Evolutionary conservation across 2,329 filamentous ascomycete species (phyloP).

Genomic region (Phoma herbarum): DNA sequence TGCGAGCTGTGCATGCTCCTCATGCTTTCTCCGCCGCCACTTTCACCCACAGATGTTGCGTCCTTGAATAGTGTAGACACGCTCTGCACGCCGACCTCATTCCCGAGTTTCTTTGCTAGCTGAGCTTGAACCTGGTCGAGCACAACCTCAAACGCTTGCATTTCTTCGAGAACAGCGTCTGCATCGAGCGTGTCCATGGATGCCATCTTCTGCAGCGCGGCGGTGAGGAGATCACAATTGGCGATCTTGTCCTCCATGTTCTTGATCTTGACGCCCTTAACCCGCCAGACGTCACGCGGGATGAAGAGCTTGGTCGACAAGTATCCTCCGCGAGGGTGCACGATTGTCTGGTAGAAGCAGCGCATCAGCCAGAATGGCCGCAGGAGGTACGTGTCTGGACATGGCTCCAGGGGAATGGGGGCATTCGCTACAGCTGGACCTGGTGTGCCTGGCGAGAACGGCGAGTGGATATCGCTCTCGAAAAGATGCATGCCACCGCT

Average conservation of each 20-base stretch:
- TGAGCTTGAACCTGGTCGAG: conserved; percentile 84
- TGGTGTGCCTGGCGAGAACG: conserved; percentile 69
- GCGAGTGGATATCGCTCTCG: conserved; percentile 80
- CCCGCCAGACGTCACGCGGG: conserved; percentile 90
- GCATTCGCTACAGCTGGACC: conserved; percentile 69
- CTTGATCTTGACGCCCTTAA: conserved; percentile 92
- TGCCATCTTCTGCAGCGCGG: conserved; percentile 82
- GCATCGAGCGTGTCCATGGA: conserved; percentile 89
- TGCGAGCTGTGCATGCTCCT: conserved; percentile 36
- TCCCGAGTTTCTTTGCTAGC: conserved; percentile 86
- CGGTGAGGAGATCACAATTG: conserved; percentile 89
- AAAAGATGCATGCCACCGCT: conserved; percentile 81
- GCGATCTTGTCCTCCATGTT: conserved; percentile 92
- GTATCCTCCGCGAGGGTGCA: conserved; percentile 90
- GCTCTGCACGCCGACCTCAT: conserved; percentile 85
- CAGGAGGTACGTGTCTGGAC: conserved; percentile 86
- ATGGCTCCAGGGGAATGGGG: conserved; percentile 85
- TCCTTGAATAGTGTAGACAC: conserved; percentile 79
- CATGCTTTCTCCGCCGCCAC: conserved; percentile 37
- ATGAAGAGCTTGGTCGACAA: conserved; percentile 91
- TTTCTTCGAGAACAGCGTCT: conserved; percentile 90
- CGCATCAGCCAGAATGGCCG: conserved; percentile 98
- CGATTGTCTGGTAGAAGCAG: conserved; percentile 89
- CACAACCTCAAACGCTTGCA: conserved; percentile 86
- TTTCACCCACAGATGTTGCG: conserved; percentile 55